Conservation (phyloP, 352 stramenopile genomes). For the Globisporangium lucens region DNA sequence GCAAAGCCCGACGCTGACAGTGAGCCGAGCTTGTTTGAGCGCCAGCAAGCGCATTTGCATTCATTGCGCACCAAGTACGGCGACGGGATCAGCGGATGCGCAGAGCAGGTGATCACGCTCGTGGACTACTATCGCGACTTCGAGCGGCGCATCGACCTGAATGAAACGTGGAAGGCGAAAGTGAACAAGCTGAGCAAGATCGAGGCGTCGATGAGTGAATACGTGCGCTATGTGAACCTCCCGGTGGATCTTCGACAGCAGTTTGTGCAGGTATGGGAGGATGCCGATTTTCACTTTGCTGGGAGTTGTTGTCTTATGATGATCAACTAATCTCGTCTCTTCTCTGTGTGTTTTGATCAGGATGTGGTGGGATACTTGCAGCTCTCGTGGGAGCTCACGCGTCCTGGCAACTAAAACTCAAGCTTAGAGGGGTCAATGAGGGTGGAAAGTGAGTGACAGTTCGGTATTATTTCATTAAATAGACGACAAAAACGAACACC, state of each 20-base stretch:
- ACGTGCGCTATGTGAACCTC: constrained; percentile 69
- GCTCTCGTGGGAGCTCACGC: constrained; percentile 26
- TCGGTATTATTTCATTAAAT: background rate
- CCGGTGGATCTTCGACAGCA: constrained; percentile 38
- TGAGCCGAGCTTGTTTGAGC: constrained; percentile 11
- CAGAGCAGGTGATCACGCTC: constrained; percentile 75
- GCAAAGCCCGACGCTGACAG: background rate
- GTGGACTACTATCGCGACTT: constrained; percentile 85
- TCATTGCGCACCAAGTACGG: constrained; percentile 67
- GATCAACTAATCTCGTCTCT: constrained; percentile 2
- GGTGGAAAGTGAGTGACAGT: background rate
- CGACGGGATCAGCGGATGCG: constrained; percentile 46
- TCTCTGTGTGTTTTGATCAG: constrained; percentile 5
- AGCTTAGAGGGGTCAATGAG: background rate
- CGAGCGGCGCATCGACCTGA: constrained; percentile 63
- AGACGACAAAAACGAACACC: background rate
- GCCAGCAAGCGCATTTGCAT: constrained; percentile 22
- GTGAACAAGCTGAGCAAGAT: constrained; percentile 77
- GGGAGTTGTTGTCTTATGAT: background rate
- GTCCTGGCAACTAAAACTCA: constrained; percentile 1
- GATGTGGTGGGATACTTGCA: constrained; percentile 33
- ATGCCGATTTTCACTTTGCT: background rate
- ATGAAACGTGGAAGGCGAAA: constrained; percentile 65
- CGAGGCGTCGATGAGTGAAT: constrained; percentile 58
- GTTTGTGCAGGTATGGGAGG: constrained; percentile 52